Conservation (phyloP, 306 rosid genomes). For the Boehmeria nivea region DNA sequence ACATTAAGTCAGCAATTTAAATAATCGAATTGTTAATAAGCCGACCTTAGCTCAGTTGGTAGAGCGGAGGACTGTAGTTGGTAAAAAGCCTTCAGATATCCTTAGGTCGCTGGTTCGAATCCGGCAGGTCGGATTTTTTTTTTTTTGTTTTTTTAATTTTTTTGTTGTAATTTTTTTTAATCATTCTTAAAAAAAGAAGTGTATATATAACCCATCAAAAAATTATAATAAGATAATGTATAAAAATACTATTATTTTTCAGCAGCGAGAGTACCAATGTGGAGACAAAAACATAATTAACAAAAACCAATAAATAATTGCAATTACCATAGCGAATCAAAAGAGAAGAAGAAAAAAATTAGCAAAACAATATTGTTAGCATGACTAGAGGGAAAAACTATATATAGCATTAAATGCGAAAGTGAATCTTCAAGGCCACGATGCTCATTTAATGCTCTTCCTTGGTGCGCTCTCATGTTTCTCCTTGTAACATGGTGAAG, state of each 20-base stretch:
- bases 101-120: conserved; percentile 1
- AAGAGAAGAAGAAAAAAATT: background rate
- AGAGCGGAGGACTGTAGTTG: conserved; percentile 1
- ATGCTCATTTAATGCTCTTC: conserved; percentile 57
- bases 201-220: no score
- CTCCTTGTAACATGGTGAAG: conserved; percentile 57
- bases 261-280: background rate
- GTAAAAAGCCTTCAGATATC: background rate
- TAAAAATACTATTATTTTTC: no score
- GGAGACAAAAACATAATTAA: background rate
- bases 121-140: background rate
- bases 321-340: background rate
- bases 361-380: no score
- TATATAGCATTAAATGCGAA: conserved; percentile 26
- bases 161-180: no score
- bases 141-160: background rate
- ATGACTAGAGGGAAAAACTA: no score
- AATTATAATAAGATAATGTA: no score
- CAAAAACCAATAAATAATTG: background rate
- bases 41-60: conserved; percentile 5
- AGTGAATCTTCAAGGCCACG: conserved; percentile 56
- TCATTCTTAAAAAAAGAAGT: no score
- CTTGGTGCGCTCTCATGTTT: conserved; percentile 59
- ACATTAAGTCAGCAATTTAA: no score
- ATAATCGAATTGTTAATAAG: background rate